A percentile compares a stretch with the other conserved stretches of the same genome.
These are phyloP conservation scores for Kwoniella dendrophila DNA, from an alignment of 768 basidiomycete species.

Conservation along the genomic window DNA sequence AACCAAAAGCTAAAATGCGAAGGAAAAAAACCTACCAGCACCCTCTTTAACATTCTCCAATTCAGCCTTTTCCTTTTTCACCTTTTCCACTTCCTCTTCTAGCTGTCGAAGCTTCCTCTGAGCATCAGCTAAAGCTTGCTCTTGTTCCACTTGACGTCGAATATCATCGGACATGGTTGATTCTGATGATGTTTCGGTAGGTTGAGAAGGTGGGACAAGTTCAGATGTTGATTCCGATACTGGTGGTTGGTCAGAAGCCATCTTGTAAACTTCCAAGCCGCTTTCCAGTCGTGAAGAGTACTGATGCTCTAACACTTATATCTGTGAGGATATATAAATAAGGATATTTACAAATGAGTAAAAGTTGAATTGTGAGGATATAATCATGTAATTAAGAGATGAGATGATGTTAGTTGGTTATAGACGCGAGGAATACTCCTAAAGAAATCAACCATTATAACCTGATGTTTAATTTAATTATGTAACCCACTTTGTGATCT, in stretches of 20 bases:
- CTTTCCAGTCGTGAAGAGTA: neutral
- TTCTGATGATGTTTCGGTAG: constrained; percentile 11
- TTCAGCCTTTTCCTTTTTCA: constrained; percentile 69
- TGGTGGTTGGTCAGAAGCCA: neutral
- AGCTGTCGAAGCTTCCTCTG: constrained; percentile 32
- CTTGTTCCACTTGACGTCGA: constrained; percentile 44
- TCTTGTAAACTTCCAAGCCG: neutral
- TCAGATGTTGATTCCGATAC: constrained; percentile 2
- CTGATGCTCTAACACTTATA: too few relatives aligned
- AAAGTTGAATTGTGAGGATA: neutral
- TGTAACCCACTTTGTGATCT: neutral
- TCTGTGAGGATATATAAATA: too few relatives aligned
- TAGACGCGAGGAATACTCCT: neutral
- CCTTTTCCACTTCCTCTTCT: constrained; percentile 63
- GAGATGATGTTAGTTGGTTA: neutral
- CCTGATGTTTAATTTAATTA: neutral
- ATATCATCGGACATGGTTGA: too few relatives aligned
- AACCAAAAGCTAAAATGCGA: neutral
- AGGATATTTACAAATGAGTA: neutral
- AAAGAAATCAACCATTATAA: neutral
- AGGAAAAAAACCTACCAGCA: constrained; percentile 58
- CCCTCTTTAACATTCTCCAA: constrained; percentile 56
- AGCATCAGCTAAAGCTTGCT: constrained; percentile 48
- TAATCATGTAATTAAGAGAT: neutral
- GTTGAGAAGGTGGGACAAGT: constrained; percentile 2